Base-by-base conservation (phyloP, 176 grass and related monocot species). In the Cenchrus fungigraminus region DNA sequence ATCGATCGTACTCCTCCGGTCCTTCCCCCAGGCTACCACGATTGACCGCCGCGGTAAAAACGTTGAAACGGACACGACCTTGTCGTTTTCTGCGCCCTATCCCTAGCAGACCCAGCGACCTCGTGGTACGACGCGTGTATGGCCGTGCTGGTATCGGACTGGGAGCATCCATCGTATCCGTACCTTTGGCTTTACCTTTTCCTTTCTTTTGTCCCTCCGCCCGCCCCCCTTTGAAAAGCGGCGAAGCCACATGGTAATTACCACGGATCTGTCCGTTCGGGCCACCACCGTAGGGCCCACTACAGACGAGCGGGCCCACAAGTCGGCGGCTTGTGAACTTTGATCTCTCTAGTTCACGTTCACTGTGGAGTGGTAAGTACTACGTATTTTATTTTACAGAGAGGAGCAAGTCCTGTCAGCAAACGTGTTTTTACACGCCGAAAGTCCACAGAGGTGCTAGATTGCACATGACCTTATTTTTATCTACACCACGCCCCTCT, bases 91-190 rank as follows among this genome's bases (percentile, higher is more conserved):
- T 4, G 58, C 42, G 44, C 40, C 29, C 1, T 32, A 32, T 32
- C 31, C 31, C 31, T 32, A 32, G 31, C 31, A 32, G 1, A 32
- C 31, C 31, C 31, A 1, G 59, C 7, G 63, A 64, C 59, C 45
- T 77, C 64, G 54, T 70, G 56, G 67, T 53, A 66, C 17, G 65
- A 74, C 76, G 65, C 80, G 84, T 82, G 86, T 88, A 55, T 16
- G 34, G 52, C 58, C 4, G 7, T 49, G 55, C 73, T 49, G 37
- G 34, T 40, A 40, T 40, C 37, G 37, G 37, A 40, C 37, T 4
- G 55, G 20, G 32, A 13, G 13, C 34, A 69, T 62, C 29, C 49
- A 62, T 44, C 44, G 31, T 70, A 86, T 22, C 64, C 40, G 15
- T 5, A 8, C 6, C 34, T 71, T 71, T 22, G 4, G 2, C 40